These are phyloP conservation scores for Linnemannia zychae DNA, from an alignment of 192 early-diverging fungal species.

Conservation along the genomic window DNA sequence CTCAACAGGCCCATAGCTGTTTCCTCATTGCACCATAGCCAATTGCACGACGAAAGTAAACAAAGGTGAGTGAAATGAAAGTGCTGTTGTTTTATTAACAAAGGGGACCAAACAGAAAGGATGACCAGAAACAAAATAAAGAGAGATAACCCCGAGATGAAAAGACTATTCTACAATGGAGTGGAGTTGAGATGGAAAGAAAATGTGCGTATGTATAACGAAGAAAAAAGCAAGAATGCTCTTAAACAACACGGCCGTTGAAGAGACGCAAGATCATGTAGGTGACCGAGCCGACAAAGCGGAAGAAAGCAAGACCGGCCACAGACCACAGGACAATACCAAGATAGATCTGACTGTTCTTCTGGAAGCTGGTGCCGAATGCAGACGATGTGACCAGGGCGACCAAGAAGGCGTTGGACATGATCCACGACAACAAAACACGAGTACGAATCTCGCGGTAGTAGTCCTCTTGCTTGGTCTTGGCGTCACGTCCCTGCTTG, in stretches of 20 bases:
- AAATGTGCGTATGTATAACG: neutral
- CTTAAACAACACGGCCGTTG: conserved; percentile 46
- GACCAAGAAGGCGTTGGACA: conserved; percentile 76
- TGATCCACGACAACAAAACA: conserved; percentile 80
- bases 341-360: conserved; percentile 53
- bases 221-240: neutral
- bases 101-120: neutral
- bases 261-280: conserved; percentile 74
- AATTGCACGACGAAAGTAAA: neutral
- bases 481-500: conserved; percentile 53
- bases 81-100: neutral
- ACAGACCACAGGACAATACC: conserved; percentile 81
- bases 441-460: conserved; percentile 83
- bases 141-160: neutral
- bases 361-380: conserved; percentile 15
- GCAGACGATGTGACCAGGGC: conserved; percentile 64
- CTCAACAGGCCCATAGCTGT: too few relatives aligned
- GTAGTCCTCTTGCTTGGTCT: conserved; percentile 77
- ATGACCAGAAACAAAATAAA: neutral
- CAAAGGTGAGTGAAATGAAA: neutral
- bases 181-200: neutral
- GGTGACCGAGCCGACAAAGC: conserved; percentile 73
- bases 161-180: conserved; percentile 1
- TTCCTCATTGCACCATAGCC: too few relatives aligned
- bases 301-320: conserved; percentile 68